Base-by-base conservation (phyloP, 2,329 filamentous ascomycete species). In the Penicillium sp. region DNA sequence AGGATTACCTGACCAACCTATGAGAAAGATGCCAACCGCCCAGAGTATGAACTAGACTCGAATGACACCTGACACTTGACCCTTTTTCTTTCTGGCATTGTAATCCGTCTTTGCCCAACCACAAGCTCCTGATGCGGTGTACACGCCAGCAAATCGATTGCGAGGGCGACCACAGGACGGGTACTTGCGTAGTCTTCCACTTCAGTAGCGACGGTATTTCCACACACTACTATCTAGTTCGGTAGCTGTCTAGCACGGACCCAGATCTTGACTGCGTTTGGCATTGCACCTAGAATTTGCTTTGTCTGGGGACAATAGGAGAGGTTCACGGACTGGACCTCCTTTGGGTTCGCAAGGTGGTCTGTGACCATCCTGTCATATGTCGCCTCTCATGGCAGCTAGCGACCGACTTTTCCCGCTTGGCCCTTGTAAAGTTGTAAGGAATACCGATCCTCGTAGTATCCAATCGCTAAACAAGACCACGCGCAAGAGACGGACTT, bases 1-100 rank as follows among this genome's bases (percentile, higher is more conserved):
- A 99, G 83, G 95, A 99, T 79, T 99, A 99, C 82, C 83, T 99
- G 79, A 98, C 95, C 78, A 98, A 96, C 86, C 87, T 99, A 86
- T 98, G 85, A 88, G 69, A 62, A n/a, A 20, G 34, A 38, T 20
- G n/a, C 67, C 10, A 28, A n/a, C 38, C 10, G n/a, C 28, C 20
- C 28, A 22, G 39, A 37, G 52, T 55, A 55, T 45, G 52, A 55
- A 54, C 54, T 60, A 63, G 59, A 60, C 63, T 63, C 53, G 49
- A 67, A 66, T 66, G 64, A 64, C 61, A 52, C 34, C 37, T 10
- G 31, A 31, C 31, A 31, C 31, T 6, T 31, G 31, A 31, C 48
- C 41, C 28, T 54, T 39, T 51, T 34, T 34, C 43, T 10, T 20
- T 4, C 22, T 17, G 55, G n/a, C 14, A 20, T 37, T 50, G 38